These are phyloP conservation scores for Lolium perenne DNA, from an alignment of 176 grass and related monocot species.

Conservation along the genomic window DNA sequence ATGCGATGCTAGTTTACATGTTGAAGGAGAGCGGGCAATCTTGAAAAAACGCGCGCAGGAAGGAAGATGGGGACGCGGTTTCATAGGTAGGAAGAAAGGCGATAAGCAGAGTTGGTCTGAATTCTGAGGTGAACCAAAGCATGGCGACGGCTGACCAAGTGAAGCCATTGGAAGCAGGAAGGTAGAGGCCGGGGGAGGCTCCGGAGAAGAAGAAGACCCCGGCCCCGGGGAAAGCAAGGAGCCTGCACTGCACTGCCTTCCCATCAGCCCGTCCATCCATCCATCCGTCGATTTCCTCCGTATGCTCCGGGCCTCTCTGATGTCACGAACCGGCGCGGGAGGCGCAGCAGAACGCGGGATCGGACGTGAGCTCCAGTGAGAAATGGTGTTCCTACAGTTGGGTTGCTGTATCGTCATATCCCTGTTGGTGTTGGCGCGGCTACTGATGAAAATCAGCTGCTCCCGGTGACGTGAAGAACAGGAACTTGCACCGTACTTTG, in stretches of 20 bases:
- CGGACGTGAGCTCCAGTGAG: not conserved
- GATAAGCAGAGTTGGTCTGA: slow-evolving; percentile 8
- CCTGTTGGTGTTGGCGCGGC: not conserved
- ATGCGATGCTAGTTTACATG: not conserved
- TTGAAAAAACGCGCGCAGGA: not conserved
- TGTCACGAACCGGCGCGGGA: not conserved
- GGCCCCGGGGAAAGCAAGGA: too few relatives aligned
- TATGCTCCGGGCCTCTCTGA: not conserved
- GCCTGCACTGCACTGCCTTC: not conserved
- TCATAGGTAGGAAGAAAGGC: not conserved
- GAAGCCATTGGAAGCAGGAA: not conserved
- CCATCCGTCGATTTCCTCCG: slow-evolving; percentile 15
- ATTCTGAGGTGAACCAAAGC: slow-evolving; percentile 14
- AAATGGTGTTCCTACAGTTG: not conserved
- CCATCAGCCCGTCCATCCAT: not conserved
- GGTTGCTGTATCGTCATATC: slow-evolving; percentile 10
- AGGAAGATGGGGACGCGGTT: not conserved
- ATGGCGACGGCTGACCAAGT: not conserved
- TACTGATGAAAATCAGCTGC: not conserved
- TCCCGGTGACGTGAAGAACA: not conserved
- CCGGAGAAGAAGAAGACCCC: not conserved
- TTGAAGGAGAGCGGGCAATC: not conserved
- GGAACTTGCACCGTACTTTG: not conserved
- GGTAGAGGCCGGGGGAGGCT: not conserved
- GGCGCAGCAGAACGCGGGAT: not conserved